phyloP scores from a whole-genome alignment of 2,329 filamentous ascomycete species.

The Pseudogymnoascus sp. region DNA sequence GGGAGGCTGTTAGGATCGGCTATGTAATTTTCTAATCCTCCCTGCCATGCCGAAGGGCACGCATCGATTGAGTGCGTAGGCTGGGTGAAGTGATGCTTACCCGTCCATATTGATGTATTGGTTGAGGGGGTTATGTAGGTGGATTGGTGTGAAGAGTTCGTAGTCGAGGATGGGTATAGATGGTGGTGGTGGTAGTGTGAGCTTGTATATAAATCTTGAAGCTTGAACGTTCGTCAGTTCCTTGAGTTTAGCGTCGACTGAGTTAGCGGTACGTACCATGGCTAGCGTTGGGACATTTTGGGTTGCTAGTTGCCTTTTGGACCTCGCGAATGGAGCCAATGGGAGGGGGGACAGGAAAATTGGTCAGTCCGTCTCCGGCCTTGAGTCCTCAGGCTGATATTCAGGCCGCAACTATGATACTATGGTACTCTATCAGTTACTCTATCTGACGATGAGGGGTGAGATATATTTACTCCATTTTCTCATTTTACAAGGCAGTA shows the following conservation, averaged over 20 bases:
- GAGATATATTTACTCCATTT: not conserved
- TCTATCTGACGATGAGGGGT: not conserved
- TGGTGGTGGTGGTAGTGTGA: not conserved
- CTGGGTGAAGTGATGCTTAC: slow-evolving; percentile 17
- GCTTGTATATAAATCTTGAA: slow-evolving; percentile 7
- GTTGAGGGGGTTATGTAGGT: not conserved
- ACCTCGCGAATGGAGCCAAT: not conserved
- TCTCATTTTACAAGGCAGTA: not conserved
- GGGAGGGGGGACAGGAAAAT: not conserved
- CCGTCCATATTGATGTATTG: slow-evolving; percentile 34
- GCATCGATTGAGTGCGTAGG: not conserved
- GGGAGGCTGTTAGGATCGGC: not conserved
- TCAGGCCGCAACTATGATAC: not conserved
- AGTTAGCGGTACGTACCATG: slow-evolving; percentile 1
- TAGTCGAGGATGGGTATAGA: not conserved
- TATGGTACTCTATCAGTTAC: no score
- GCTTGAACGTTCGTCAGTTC: slow-evolving; percentile 8
- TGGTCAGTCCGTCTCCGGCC: not conserved
- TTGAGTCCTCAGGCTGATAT: not conserved
- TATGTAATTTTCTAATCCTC: slow-evolving; percentile 1
- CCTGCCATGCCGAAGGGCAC: not conserved
- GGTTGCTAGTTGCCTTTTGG: not conserved
- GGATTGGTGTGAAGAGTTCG: not conserved
- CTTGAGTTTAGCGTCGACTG: not conserved
- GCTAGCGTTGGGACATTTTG: not conserved